Percentiles rank a stretch among this genome's conserved stretches.
Conservation (phyloP, 164 flowering plant species). For the Echeveria elegans region DNA sequence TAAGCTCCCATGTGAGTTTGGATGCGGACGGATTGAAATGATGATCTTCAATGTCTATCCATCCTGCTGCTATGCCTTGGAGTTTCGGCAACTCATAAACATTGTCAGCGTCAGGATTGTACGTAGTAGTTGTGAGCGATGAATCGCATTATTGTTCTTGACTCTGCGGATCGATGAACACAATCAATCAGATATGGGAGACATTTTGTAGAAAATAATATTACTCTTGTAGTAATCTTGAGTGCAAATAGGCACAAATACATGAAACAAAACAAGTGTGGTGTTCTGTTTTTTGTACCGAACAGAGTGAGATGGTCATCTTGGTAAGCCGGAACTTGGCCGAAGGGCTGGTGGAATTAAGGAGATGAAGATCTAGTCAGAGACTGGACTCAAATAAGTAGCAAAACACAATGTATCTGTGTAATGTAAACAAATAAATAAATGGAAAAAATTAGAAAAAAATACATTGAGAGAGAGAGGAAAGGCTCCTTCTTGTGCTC, state of each 20-base stretch:
- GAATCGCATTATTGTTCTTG: slow-evolving; percentile 13
- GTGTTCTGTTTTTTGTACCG: slow-evolving; percentile 22
- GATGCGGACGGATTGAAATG: slow-evolving; percentile 16
- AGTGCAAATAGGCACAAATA: neutral
- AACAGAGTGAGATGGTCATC: slow-evolving; percentile 57
- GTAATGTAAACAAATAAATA: too few relatives aligned
- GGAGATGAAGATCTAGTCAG: too few relatives aligned
- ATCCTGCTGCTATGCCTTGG: slow-evolving; percentile 16
- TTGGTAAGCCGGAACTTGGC: slow-evolving; percentile 41
- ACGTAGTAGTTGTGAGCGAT: slow-evolving; percentile 7
- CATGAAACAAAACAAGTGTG: too few relatives aligned
- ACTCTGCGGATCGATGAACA: slow-evolving; percentile 3
- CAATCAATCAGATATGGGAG: too few relatives aligned
- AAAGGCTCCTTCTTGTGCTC: slow-evolving; percentile 35
- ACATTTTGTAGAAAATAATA: too few relatives aligned
- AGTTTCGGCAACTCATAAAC: slow-evolving; percentile 1
- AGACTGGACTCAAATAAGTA: too few relatives aligned
- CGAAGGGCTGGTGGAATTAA: slow-evolving; percentile 43
- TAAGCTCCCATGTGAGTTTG: slow-evolving; percentile 11
- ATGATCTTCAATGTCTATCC: slow-evolving; percentile 24
- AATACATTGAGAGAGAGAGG: slow-evolving; percentile 34
- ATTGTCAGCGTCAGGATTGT: slow-evolving; percentile 5
- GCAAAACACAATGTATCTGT: neutral
- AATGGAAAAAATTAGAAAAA: neutral
- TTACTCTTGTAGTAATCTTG: too few relatives aligned